Conservation (phyloP, 352 stramenopile genomes). For the Phytophthora tentaculata region DNA sequence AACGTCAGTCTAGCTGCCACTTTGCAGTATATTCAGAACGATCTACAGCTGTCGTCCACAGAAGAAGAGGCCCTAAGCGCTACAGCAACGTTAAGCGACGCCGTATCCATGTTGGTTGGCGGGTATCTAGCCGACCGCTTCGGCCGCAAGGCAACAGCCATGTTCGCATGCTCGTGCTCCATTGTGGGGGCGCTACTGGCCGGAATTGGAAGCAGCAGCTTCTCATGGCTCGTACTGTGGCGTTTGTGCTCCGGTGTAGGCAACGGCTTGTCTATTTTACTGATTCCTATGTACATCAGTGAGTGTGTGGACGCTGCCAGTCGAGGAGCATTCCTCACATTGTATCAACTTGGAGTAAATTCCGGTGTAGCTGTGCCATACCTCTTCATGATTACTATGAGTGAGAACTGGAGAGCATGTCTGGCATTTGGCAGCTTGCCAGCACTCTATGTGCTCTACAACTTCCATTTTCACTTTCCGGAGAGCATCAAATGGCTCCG, state of each 20-base stretch:
- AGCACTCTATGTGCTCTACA: slow-evolving; percentile 79
- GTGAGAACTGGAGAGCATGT: slow-evolving; percentile 81
- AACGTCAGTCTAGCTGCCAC: slow-evolving; percentile 84
- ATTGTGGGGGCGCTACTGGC: slow-evolving; percentile 68
- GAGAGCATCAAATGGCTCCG: slow-evolving; percentile 83
- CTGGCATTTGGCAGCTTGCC: slow-evolving; percentile 75
- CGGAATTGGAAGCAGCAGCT: slow-evolving; percentile 61
- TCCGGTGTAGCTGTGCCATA: slow-evolving; percentile 80
- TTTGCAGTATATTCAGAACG: slow-evolving; percentile 84
- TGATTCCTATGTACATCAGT: slow-evolving; percentile 91
- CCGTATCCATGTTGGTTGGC: slow-evolving; percentile 80
- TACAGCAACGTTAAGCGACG: slow-evolving; percentile 81
- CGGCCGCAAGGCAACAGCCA: slow-evolving; percentile 71
- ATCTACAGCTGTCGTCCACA: slow-evolving; percentile 64
- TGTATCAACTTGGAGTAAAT: slow-evolving; percentile 87
- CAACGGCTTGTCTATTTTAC: slow-evolving; percentile 84
- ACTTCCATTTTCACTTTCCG: slow-evolving; percentile 72
- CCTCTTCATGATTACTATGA: slow-evolving; percentile 79
- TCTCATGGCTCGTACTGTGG: slow-evolving; percentile 71
- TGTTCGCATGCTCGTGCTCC: slow-evolving; percentile 76
- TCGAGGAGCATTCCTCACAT: slow-evolving; percentile 72
- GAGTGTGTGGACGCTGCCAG: slow-evolving; percentile 73
- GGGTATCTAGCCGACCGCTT: slow-evolving; percentile 75
- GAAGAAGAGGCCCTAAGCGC: slow-evolving; percentile 82
- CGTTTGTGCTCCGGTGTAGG: slow-evolving; percentile 75